phyloP scores from a whole-genome alignment of 805 yeast genomes.

The Ogataea populi-albae region DNA sequence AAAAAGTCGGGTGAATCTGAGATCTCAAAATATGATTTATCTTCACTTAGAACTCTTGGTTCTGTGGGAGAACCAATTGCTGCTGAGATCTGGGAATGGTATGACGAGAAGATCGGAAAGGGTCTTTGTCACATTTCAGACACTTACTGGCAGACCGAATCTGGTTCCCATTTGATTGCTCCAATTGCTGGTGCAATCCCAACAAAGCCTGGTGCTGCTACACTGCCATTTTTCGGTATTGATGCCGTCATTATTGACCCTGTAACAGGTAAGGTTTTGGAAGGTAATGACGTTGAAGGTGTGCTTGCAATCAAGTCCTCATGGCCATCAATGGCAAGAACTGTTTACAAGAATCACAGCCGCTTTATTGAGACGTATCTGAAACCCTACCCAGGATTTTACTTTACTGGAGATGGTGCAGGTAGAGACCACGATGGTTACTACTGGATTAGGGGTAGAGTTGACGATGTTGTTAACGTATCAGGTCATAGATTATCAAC shows the following conservation, averaged over 20 bases:
- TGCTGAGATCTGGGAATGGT: slow-evolving; percentile 99
- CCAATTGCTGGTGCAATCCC: slow-evolving; percentile 94
- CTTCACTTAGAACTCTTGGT: slow-evolving; percentile 88
- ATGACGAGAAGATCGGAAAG: slow-evolving; percentile 87
- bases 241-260: slow-evolving; percentile 92
- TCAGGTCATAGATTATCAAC: slow-evolving; percentile 98
- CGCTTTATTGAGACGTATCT: slow-evolving; percentile 90
- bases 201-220: slow-evolving; percentile 96
- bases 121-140: slow-evolving; percentile 87
- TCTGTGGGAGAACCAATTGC: slow-evolving; percentile 99
- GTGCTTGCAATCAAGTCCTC: slow-evolving; percentile 85
- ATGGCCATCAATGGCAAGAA: slow-evolving; percentile 99
- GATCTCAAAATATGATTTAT: slow-evolving; percentile 76
- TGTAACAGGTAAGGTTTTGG: slow-evolving; percentile 78
- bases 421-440: slow-evolving; percentile 96
- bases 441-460: slow-evolving; percentile 98
- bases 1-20: slow-evolving; percentile 78
- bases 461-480: slow-evolving; percentile 97
- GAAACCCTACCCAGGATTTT: slow-evolving; percentile 88
- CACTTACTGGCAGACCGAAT: slow-evolving; percentile 99
- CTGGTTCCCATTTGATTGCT: slow-evolving; percentile 92
- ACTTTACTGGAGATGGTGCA: slow-evolving; percentile 98
- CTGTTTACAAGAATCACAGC: slow-evolving; percentile 84
- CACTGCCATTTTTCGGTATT: slow-evolving; percentile 94
- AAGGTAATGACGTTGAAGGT: slow-evolving; percentile 92